Evolutionary conservation across 257 asterid genomes (phyloP).

Genomic region (Nemophila menziesii): DNA sequence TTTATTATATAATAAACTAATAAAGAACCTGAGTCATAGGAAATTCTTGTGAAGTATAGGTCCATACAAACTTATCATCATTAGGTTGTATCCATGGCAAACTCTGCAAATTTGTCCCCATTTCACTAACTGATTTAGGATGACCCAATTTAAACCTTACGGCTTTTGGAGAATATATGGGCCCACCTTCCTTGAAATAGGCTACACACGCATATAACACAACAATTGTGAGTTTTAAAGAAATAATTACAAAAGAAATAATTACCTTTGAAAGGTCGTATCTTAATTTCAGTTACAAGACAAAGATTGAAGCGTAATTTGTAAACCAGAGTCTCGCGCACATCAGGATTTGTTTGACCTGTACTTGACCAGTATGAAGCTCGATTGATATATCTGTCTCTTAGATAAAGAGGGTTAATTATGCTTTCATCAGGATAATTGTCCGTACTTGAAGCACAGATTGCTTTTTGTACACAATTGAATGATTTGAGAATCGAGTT

Average conservation of each 20-base stretch:
- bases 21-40: no score
- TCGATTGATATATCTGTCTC: constrained; percentile 37
- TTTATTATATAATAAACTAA: no score
- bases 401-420: constrained; percentile 44
- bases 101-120: no score
- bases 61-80: no score
- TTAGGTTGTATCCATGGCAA: no score
- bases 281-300: constrained; percentile 51
- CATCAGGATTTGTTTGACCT: constrained; percentile 39
- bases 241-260: neutral
- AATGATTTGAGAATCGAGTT: constrained; percentile 14
- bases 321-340: constrained; percentile 53
- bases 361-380: constrained; percentile 87
- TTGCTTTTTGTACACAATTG: constrained; percentile 46
- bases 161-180: no score
- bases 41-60: no score
- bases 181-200: no score
- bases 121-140: no score
- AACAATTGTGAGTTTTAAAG: neutral
- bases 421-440: constrained; percentile 70
- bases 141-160: no score
- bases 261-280: constrained; percentile 78
- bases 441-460: constrained; percentile 76
- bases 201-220: no score
- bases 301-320: constrained; percentile 42